Base-by-base conservation (phyloP, 306 rosid species). In the Trifolium repens region DNA sequence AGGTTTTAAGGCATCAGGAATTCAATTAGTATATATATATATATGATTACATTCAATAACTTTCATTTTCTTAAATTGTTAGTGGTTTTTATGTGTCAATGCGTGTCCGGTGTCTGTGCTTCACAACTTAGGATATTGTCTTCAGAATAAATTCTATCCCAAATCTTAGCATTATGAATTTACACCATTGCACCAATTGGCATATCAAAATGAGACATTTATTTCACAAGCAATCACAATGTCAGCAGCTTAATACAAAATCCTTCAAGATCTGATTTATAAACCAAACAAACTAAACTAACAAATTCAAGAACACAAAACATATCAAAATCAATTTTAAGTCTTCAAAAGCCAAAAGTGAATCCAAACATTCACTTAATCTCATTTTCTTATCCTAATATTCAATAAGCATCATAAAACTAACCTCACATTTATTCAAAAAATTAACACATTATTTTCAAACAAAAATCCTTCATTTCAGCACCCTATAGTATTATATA, bases 161-260 rank as follows among this genome's bases (percentile, higher is more conserved):
- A 55, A 5, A 11, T 34, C 27, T 22, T 64, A 59, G 47, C 39
- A 47, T 66, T 46, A 19, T 16, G 19, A 69, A 65, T 30, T 71
- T 66, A 27, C 57, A 13, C n/a, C 67, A 71, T 44, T 55, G 7
- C 13, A 69, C 55, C 61, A 81, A 61, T 43, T 58, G 7, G n/a
- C 43, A 14, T 24, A 74, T 42, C 43, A 60, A 43, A 60, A 24
- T 54, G 13, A 11, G 22, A 10, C 49, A 71, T 64, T 53, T 47
- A 72, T 27, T 55, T 55, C 67, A 49, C 52, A 59, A 46, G 14
- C 71, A 71, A 47, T 37, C 67, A 65, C 40, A 16, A 50, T 7
- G 44, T 46, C 30, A 58, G 62, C 43, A 46, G 35, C 75, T 49
- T 22, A 46, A 14, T 47, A 8, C 66, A 63, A 52, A 39, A 54